Evolutionary conservation across 2,329 filamentous ascomycete species (phyloP).

Genomic region (Botrytis fabae): DNA sequence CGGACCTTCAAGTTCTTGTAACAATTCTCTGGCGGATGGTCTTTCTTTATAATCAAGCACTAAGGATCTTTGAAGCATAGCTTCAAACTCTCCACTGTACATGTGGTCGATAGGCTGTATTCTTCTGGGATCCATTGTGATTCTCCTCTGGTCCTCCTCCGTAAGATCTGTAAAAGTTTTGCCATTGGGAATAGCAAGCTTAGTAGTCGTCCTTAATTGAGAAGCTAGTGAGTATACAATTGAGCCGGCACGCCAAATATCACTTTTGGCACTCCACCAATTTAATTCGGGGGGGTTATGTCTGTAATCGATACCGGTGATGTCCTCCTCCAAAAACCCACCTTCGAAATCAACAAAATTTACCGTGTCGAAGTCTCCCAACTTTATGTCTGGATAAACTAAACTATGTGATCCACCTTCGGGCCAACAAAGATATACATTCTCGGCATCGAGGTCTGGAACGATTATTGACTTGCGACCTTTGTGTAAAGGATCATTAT

Average conservation of each 20-base stretch:
- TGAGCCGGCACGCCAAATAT: constrained; percentile 11
- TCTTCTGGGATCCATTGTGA: constrained; percentile 7
- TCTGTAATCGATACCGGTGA: not conserved
- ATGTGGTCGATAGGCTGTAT: not conserved
- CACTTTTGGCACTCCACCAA: constrained; percentile 5
- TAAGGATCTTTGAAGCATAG: not conserved
- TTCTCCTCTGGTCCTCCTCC: too few species aligned
- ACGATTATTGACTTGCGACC: not conserved
- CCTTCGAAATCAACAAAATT: not conserved
- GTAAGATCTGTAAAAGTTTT: not conserved
- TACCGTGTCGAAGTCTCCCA: not conserved
- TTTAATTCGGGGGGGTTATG: not conserved
- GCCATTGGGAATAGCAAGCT: not conserved
- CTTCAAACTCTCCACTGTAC: constrained; percentile 1
- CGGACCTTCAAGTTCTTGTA: not conserved
- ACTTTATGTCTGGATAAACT: not conserved
- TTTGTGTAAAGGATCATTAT: not conserved
- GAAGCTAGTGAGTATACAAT: not conserved
- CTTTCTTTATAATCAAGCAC: not conserved
- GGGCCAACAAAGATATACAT: constrained; percentile 11
- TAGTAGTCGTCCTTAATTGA: not conserved
- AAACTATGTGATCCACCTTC: not conserved
- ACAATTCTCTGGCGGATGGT: constrained; percentile 3
- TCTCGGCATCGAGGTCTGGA: not conserved
- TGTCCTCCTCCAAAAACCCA: not conserved